Conservation (phyloP, 495 filamentous ascomycete genomes). For the Daldinia decipiens region DNA sequence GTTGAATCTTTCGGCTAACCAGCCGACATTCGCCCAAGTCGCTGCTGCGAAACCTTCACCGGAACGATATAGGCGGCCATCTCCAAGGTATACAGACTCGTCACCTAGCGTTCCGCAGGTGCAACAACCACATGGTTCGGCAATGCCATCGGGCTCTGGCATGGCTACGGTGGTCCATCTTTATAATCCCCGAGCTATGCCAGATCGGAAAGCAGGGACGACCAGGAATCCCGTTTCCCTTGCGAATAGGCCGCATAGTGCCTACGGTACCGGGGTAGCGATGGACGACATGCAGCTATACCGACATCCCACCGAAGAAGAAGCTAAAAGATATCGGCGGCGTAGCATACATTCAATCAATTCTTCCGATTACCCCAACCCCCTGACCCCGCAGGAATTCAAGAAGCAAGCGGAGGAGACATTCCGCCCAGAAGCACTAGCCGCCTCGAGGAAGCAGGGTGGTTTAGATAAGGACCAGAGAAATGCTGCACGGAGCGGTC, state of each 20-base stretch:
- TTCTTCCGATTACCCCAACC: slow-evolving; percentile 62
- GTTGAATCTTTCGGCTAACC: slow-evolving; percentile 46
- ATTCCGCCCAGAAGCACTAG: slow-evolving; percentile 50
- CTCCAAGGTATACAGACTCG: slow-evolving; percentile 55
- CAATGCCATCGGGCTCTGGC: slow-evolving; percentile 49
- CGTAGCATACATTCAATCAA: slow-evolving; percentile 87
- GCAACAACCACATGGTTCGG: slow-evolving; percentile 48
- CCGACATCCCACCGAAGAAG: slow-evolving; percentile 62
- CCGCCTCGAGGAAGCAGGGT: slow-evolving; percentile 45
- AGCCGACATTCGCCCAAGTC: slow-evolving; percentile 51
- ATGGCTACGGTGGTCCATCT: slow-evolving; percentile 57
- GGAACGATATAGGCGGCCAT: slow-evolving; percentile 65
- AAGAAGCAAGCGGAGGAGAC: slow-evolving; percentile 54
- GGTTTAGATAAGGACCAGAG: slow-evolving; percentile 52
- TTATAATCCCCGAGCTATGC: slow-evolving; percentile 49
- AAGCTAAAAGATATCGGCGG: slow-evolving; percentile 79
- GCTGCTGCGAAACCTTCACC: slow-evolving; percentile 57
- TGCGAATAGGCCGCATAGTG: slow-evolving; percentile 58
- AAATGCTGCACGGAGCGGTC: slow-evolving; percentile 35
- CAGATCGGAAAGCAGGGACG: slow-evolving; percentile 46
- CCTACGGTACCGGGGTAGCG: slow-evolving; percentile 52
- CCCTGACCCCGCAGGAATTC: slow-evolving; percentile 54
- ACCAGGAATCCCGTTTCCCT: slow-evolving; percentile 45
- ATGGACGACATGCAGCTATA: slow-evolving; percentile 66
- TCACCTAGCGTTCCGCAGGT: slow-evolving; percentile 41